phyloP scores from a whole-genome alignment of 1,139 yeast species.

The Blastobotrys apis region DNA sequence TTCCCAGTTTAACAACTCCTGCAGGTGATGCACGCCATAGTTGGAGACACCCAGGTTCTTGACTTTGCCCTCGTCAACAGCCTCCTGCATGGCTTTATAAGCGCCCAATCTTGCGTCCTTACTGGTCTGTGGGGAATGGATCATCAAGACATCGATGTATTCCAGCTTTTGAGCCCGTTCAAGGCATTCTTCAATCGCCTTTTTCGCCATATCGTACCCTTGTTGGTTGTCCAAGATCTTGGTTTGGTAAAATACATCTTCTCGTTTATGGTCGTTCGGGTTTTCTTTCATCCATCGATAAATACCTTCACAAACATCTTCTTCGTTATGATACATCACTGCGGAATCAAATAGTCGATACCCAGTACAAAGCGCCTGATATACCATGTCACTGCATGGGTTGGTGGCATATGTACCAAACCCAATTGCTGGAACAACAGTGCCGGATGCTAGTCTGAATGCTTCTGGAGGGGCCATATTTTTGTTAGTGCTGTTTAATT shows the following conservation, averaged over 20 bases:
- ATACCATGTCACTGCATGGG: slow-evolving; percentile 29
- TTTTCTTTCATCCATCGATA: slow-evolving; percentile 13
- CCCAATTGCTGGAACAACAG: slow-evolving; percentile 6
- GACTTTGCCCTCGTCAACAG: slow-evolving; percentile 53
- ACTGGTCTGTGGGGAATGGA: slow-evolving; percentile 38
- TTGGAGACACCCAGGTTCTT: slow-evolving; percentile 79
- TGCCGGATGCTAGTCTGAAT: too few species aligned
- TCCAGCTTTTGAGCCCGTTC: slow-evolving; percentile 47
- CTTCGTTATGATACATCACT: slow-evolving; percentile 50
- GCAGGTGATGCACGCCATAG: slow-evolving; percentile 65
- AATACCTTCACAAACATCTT: slow-evolving; percentile 49
- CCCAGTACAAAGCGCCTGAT: slow-evolving; percentile 38
- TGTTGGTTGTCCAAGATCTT: slow-evolving; percentile 46
- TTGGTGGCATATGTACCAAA: slow-evolving; percentile 4
- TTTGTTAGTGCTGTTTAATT: too few species aligned
- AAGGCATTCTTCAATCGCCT: slow-evolving; percentile 32
- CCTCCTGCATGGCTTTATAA: slow-evolving; percentile 45
- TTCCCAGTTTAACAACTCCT: slow-evolving; percentile 67
- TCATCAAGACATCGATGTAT: slow-evolving; percentile 55
- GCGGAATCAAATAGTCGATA: slow-evolving; percentile 67
- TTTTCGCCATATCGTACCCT: slow-evolving; percentile 50
- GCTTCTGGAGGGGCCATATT: too few species aligned
- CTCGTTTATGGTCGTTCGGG: slow-evolving; percentile 40
- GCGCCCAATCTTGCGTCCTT: slow-evolving; percentile 36
- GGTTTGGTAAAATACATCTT: slow-evolving; percentile 69